Conservation (phyloP, 108 stramenopile genomes). For the Chaetoceros tenuissimus region DNA sequence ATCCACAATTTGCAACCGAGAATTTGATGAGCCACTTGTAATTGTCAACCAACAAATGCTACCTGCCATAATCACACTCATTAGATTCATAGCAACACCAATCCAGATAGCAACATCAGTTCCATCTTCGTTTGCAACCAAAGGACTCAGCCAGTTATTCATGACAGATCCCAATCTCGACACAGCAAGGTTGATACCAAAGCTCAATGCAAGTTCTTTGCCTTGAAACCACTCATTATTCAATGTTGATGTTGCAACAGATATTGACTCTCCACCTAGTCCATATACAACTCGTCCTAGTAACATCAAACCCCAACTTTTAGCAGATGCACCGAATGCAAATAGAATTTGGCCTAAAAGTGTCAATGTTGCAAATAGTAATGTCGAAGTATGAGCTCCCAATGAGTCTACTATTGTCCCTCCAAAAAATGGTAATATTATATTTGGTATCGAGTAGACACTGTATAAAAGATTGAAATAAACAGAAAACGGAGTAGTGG, state of each 20-base stretch:
- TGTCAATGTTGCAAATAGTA: neutral
- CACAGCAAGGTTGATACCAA: conserved; percentile 45
- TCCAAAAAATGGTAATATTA: conserved; percentile 49
- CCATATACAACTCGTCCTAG: conserved; percentile 50
- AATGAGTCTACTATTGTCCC: conserved; percentile 38
- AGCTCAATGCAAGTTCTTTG: conserved; percentile 47
- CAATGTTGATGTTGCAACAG: conserved; percentile 45
- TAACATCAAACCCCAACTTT: conserved; percentile 41
- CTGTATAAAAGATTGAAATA: conserved; percentile 52
- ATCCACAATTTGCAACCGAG: conserved; percentile 5
- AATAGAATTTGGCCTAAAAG: conserved; percentile 3
- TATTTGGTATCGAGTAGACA: conserved; percentile 54
- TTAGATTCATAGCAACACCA: conserved; percentile 22
- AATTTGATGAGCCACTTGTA: conserved; percentile 3
- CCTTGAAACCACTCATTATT: conserved; percentile 58
- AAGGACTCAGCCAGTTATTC: conserved; percentile 39
- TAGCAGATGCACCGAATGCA: conserved; percentile 22
- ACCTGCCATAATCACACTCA: conserved; percentile 10
- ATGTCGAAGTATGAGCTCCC: neutral
- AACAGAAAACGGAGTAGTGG: conserved; percentile 18
- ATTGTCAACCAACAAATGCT: conserved; percentile 16
- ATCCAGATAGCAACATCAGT: conserved; percentile 32
- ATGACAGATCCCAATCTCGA: conserved; percentile 43
- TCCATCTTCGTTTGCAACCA: conserved; percentile 23
- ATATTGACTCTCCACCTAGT: conserved; percentile 46